Base-by-base conservation (phyloP, 2,329 filamentous ascomycete genomes). In the Ophiostoma novo-ulmi region DNA sequence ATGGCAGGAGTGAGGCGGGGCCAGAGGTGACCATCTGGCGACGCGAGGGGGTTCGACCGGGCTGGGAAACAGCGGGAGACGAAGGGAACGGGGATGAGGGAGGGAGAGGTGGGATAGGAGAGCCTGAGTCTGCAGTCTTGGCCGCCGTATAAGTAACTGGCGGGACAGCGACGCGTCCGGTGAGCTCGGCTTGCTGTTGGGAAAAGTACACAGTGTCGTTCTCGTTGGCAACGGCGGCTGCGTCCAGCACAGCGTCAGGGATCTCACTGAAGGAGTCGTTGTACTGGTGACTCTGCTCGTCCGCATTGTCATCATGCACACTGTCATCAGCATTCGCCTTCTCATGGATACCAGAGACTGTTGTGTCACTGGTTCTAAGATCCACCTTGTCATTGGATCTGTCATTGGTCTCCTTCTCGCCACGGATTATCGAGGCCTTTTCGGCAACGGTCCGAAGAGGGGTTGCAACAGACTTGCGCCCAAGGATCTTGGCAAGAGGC, bases 191-290 rank as follows among this genome's bases (percentile, higher is more conserved):
- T 22, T 74, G 73, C 22, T 72, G 71, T 39, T 70, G 71, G 6
- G 69, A 72, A 38, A 70, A 70, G 52, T 68, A 72, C 4, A 39
- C 17, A 3, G 22, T 69, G 39, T 68, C 22, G 75, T 73, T 20
- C 75, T 80, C 38, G 76, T 77, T 39, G 36, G 11, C 0, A 82
- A 84, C 1, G 81, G 73, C 69, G 7, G 84, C 85, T 38, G 83
- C 83, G 17, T 80, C 80, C 4, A 87, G 80, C 2, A 86, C 78
- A 4, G 77, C 80, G 20, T 84, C 81, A 0, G 85, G 84, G 20
- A 87, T 85, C 69, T 86, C 84, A 0, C 85, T 87, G 73, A 87
- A 88, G 0, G 85, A 86, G 73, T 87, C 85, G 0, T 87, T 83
- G 64, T 86, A 85, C 38, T 65, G 61, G 14, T 11, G 61, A n/a